Percentiles rank a stretch among this genome's conserved stretches.
phyloP scores from a whole-genome alignment of 2,329 filamentous ascomycete species.

The Arachnomyces sp. region DNA sequence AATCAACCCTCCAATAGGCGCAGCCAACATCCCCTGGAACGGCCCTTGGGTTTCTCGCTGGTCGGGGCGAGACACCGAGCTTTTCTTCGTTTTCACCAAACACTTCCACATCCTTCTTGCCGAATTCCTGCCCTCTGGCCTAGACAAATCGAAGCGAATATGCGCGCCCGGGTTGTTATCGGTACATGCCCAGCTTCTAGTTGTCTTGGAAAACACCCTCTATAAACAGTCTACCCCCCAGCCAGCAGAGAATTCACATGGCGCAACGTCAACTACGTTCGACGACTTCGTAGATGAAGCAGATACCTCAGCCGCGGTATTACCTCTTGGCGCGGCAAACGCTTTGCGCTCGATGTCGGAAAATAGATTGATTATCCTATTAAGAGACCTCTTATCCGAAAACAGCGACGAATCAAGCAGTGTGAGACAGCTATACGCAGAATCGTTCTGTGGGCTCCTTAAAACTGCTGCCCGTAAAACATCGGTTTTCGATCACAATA shows the following conservation, averaged over 20 bases:
- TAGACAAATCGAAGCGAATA: constrained; percentile 48
- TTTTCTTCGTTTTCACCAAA: constrained; percentile 88
- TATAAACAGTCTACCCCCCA: constrained; percentile 56
- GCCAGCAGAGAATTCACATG: constrained; percentile 36
- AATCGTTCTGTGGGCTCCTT: constrained; percentile 63
- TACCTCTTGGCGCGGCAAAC: constrained; percentile 59
- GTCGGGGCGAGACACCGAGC: constrained; percentile 77
- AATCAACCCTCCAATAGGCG: constrained; percentile 57
- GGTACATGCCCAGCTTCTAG: constrained; percentile 72
- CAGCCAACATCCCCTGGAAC: constrained; percentile 71
- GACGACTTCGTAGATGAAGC: constrained; percentile 56
- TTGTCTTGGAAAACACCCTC: constrained; percentile 72
- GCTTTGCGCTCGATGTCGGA: constrained; percentile 76
- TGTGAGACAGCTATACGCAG: constrained; percentile 63
- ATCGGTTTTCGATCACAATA: constrained; percentile 70
- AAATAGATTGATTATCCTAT: constrained; percentile 71
- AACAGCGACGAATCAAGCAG: constrained; percentile 44
- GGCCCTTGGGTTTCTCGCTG: constrained; percentile 78
- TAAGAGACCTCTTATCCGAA: constrained; percentile 70
- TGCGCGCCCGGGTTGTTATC: constrained; percentile 70
- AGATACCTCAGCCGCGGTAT: constrained; percentile 57
- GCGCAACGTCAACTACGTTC: constrained; percentile 51
- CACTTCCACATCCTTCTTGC: constrained; percentile 73
- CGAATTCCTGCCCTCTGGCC: constrained; percentile 56
- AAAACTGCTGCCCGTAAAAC: constrained; percentile 67